Base-by-base conservation (phyloP, 2,329 filamentous ascomycete genomes). In the Penicillium sp. region DNA sequence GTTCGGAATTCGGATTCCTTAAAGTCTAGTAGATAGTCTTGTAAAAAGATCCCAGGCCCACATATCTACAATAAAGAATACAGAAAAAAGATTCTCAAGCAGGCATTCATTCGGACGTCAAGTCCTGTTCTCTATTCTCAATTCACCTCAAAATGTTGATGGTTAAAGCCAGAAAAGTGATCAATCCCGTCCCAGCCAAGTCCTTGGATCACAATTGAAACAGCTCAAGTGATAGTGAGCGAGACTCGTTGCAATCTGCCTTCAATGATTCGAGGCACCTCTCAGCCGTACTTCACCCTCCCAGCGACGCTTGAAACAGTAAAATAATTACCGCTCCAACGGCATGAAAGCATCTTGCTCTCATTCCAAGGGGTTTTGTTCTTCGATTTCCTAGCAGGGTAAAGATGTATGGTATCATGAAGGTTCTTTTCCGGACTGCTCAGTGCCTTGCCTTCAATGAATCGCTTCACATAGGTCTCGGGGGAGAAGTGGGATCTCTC, bases 1-100 rank as follows among this genome's bases (percentile, higher is more conserved):
- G 51, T 90, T 86, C 75, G 86, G 86, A 0, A 89, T 90, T 69
- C 68, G 58, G 3, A 62, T 69, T 9, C 63, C 63, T 15, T 66
- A 19, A 63, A 30, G 2, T 3, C 10, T 35, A 22, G 19, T 22
- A 49, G 3, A 49, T 4, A 24, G 8, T 38, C 19, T 15, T 47
- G n/a, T 42, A 42, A 10, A 60, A 40, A 19, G 15, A 15, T 5
- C 22, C 17, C 4, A 28, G 1, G 33, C 42, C 4, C 15, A 35
- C 33, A 38, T 42, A n/a, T 42, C 2, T 19, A 56, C 26, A 19
- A 40, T 10, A 12, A 10, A 33, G 12, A 33, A 33, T 6, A 33
- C 3, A 33, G 10, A 33, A 33, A 12, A 33, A 33, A 2, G 30
- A 33, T 33, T 33, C 30, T 33, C 10, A 33, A 33, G 30, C 30